Evolutionary conservation across 352 stramenopile genomes (phyloP).

Genomic region (Saprolegnia parasitica): DNA sequence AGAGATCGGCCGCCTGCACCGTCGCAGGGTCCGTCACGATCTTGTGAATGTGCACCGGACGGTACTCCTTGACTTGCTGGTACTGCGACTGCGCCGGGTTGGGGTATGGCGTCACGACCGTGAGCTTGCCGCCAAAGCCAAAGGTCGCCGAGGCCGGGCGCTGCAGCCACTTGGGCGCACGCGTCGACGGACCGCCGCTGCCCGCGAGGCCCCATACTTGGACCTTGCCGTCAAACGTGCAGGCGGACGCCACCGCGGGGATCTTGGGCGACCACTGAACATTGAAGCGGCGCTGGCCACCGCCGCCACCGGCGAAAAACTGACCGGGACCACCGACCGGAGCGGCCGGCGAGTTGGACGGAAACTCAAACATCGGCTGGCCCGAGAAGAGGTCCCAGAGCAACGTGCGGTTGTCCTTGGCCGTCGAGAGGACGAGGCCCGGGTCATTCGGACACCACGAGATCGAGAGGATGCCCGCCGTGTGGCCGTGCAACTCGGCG

Average conservation of each 20-base stretch:
- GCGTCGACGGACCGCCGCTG: conserved; percentile 66
- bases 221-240: conserved; percentile 96
- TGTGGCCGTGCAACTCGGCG: conserved; percentile 93
- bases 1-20: conserved; percentile 77
- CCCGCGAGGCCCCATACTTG: conserved; percentile 88
- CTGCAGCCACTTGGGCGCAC: conserved; percentile 94
- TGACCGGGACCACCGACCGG: conserved; percentile 72
- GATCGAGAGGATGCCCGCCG: conserved; percentile 93
- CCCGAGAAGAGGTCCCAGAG: conserved; percentile 96
- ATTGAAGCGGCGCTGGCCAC: conserved; percentile 88
- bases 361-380: conserved; percentile 93
- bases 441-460: conserved; percentile 97
- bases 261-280: conserved; percentile 95
- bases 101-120: conserved; percentile 59
- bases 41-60: conserved; percentile 75
- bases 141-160: conserved; percentile 90
- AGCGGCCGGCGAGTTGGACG: conserved; percentile 54
- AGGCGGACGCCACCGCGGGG: conserved; percentile 93
- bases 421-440: conserved; percentile 88
- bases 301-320: conserved; percentile 61
- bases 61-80: conserved; percentile 38
- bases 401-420: conserved; percentile 97
- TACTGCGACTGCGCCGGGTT: conserved; percentile 14
- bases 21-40: conserved; percentile 77
- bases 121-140: conserved; percentile 94